Evolutionary conservation across 2,329 filamentous ascomycete species (phyloP).

Genomic region (Diaporthe velutina): DNA sequence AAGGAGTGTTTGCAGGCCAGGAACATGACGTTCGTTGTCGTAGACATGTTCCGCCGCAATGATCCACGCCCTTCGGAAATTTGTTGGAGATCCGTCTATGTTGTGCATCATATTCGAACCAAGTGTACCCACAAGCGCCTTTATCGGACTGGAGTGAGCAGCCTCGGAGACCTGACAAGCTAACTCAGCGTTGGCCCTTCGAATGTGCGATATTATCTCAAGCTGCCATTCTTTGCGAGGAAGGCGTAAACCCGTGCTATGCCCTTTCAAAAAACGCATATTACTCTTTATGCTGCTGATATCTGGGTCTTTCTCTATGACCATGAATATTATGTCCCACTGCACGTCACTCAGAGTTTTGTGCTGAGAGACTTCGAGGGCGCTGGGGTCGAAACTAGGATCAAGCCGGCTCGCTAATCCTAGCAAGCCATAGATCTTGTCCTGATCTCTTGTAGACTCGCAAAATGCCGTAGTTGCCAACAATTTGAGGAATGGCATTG

Average conservation of each 20-base stretch:
- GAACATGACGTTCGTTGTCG: accelerated
- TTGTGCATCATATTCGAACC: not conserved
- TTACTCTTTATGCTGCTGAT: not conserved
- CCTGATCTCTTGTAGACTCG: not conserved
- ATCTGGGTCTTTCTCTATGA: not conserved
- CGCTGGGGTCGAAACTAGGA: not conserved
- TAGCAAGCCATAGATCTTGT: not conserved
- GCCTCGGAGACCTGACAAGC: not conserved
- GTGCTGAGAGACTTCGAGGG: not conserved
- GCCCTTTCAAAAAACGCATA: not conserved
- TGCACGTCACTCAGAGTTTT: not conserved
- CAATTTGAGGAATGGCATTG: not conserved
- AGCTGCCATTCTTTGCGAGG: not conserved
- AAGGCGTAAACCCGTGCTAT: not conserved
- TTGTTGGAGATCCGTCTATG: accelerated
- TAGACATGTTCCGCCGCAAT: not conserved
- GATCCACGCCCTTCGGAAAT: not conserved
- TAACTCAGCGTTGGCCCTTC: not conserved
- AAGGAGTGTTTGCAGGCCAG: not conserved
- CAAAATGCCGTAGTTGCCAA: not conserved
- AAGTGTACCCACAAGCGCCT: not conserved
- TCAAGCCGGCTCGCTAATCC: not conserved
- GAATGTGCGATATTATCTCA: not conserved
- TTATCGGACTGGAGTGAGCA: not conserved
- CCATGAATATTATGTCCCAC: not conserved